Conservation (phyloP, 805 yeast species). For the Saturnispora galanensis region DNA sequence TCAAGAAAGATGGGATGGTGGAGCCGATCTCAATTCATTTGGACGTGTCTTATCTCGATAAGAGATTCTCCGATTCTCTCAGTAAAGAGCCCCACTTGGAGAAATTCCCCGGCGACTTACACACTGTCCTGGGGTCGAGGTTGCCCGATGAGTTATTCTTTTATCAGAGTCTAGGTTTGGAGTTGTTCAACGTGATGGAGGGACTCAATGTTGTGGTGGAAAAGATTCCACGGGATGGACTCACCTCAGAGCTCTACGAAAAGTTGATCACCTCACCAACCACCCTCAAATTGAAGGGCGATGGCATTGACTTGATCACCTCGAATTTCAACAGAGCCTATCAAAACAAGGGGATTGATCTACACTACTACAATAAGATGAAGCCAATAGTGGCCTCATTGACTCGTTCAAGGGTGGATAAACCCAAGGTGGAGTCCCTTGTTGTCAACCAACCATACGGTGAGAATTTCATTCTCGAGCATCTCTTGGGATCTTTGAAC, state of each 20-base stretch:
- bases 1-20: slow-evolving; percentile 59
- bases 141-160: slow-evolving; percentile 79
- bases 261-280: slow-evolving; percentile 37
- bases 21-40: slow-evolving; percentile 34
- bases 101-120: slow-evolving; percentile 66
- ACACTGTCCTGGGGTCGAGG: slow-evolving; percentile 72
- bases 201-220: slow-evolving; percentile 55
- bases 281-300: slow-evolving; percentile 44
- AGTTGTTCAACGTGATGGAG: slow-evolving; percentile 53
- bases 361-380: slow-evolving; percentile 30
- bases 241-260: slow-evolving; percentile 45
- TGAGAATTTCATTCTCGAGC: slow-evolving; percentile 26
- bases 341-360: slow-evolving; percentile 59
- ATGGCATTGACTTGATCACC: slow-evolving; percentile 57
- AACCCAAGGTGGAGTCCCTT: slow-evolving; percentile 36
- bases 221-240: slow-evolving; percentile 58
- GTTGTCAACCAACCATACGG: slow-evolving; percentile 24
- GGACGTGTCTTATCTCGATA: slow-evolving; percentile 15
- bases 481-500: slow-evolving; percentile 23
- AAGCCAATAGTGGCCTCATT: background rate
- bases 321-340: slow-evolving; percentile 73
- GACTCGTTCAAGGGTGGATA: slow-evolving; percentile 16
- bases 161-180: slow-evolving; percentile 70
- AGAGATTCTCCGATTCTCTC: slow-evolving; percentile 3
- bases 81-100: slow-evolving; percentile 6